phyloP scores from a whole-genome alignment of 768 basidiomycete genomes.

The button mushroom (Agaricus bisporus) region DNA sequence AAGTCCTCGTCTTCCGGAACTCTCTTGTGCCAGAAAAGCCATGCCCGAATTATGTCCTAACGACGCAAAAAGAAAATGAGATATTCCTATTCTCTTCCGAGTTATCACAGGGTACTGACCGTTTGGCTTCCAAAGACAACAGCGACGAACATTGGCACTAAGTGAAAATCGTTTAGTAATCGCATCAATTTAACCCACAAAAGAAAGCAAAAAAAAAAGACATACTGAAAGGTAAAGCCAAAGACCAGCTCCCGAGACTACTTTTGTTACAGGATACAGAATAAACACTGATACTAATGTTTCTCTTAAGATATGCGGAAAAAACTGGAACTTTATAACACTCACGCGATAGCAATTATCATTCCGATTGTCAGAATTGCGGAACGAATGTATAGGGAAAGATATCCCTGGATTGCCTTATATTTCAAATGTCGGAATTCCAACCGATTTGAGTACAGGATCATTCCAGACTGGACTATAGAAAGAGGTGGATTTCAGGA shows the following conservation, averaged over 20 bases:
- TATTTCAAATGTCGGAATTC: conserved; percentile 4
- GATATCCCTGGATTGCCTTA: not conserved
- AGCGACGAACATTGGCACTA: conserved; percentile 10
- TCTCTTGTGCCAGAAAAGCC: conserved; percentile 8
- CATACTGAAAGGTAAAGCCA: conserved; percentile 7
- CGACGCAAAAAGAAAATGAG: not conserved
- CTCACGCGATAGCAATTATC: conserved; percentile 3
- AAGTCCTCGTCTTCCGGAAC: conserved; percentile 1
- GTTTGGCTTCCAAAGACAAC: conserved; percentile 4
- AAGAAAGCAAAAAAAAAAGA: not conserved
- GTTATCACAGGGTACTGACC: not conserved
- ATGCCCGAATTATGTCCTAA: conserved; percentile 7
- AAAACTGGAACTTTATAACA: not conserved
- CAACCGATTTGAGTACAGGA: conserved; percentile 2
- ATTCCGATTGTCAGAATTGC: conserved; percentile 2
- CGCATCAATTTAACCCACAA: not conserved
- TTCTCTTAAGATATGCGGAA: not conserved
- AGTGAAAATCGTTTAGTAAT: not conserved
- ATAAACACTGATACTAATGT: not conserved
- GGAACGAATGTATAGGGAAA: conserved; percentile 7
- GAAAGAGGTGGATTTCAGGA: not conserved
- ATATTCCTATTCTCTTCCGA: not conserved
- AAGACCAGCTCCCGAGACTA: not conserved
- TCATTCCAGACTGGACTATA: conserved; percentile 4
- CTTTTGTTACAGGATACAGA: too few relatives aligned